Conservation (phyloP, 352 stramenopile genomes). For the Globisporangium viniferum region DNA sequence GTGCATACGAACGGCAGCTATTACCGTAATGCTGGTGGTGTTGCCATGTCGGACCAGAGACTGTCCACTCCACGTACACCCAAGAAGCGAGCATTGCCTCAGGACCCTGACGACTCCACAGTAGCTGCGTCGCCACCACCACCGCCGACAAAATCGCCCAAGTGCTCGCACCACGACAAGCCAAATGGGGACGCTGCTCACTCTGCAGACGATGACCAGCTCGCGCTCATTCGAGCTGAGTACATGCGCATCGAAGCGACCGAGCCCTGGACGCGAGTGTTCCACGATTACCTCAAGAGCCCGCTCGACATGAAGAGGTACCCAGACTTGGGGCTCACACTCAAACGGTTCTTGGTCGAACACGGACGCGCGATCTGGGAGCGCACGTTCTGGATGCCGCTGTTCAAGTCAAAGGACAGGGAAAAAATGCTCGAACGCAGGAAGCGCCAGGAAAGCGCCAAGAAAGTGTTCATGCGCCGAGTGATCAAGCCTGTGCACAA, state of each 20-base stretch:
- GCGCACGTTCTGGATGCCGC: constrained; percentile 29
- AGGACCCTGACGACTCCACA: not conserved
- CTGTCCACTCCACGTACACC: not conserved
- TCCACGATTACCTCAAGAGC: constrained; percentile 18
- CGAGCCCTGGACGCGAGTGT: constrained; percentile 25
- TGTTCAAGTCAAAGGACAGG: constrained; percentile 7
- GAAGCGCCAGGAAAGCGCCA: constrained; percentile 23
- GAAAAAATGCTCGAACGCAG: not conserved
- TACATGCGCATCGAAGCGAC: constrained; percentile 21
- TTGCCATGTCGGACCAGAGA: not conserved
- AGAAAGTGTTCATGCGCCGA: constrained; percentile 18
- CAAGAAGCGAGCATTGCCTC: not conserved
- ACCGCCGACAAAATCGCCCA: not conserved
- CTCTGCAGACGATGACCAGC: not conserved
- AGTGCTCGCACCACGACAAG: not conserved
- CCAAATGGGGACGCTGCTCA: not conserved
- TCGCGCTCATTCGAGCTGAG: constrained; percentile 12
- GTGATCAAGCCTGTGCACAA: constrained; percentile 22
- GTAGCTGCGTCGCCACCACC: not conserved
- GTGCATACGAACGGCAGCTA: not conserved
- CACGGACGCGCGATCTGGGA: constrained; percentile 34
- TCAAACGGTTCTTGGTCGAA: constrained; percentile 21
- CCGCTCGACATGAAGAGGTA: constrained; percentile 20
- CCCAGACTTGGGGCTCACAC: constrained; percentile 6
- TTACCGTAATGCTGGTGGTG: not conserved